These are phyloP conservation scores for Zymoseptoria tritici DNA, from an alignment of 2,329 filamentous ascomycete species.

Conservation along the genomic window DNA sequence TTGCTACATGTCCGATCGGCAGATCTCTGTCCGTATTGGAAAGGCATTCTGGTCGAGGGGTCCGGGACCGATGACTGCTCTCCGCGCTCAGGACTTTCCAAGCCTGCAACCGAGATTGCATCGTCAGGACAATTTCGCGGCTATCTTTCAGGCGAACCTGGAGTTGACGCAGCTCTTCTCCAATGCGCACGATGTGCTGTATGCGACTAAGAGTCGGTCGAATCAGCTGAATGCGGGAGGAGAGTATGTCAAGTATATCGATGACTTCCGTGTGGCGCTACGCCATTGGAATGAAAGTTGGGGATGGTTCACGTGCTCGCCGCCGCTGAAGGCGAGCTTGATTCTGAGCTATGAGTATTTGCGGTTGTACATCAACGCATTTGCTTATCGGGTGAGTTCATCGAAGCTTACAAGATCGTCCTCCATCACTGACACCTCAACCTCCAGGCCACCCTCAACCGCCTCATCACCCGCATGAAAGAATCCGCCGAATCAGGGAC, in stretches of 20 bases:
- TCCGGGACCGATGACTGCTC: conserved; percentile 28
- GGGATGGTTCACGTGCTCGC: conserved; percentile 34
- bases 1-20: conserved; percentile 29
- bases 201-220: conserved; percentile 27
- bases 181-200: conserved; percentile 30
- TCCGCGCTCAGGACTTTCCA: conserved; percentile 27
- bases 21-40: conserved; percentile 28
- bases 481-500: conserved; percentile 21
- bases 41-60: conserved; percentile 31
- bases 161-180: conserved; percentile 30
- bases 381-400: conserved; percentile 51
- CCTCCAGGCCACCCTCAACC: conserved; percentile 24
- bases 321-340: conserved; percentile 52
- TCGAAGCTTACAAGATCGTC: no score
- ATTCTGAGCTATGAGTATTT: conserved; percentile 59
- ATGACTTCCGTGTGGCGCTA: conserved; percentile 28
- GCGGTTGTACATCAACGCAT: conserved; percentile 59
- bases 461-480: conserved; percentile 21
- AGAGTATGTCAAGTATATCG: conserved; percentile 31
- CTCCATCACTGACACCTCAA: conserved; percentile 6
- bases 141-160: conserved; percentile 29
- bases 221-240: conserved; percentile 29
- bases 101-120: conserved; percentile 21
- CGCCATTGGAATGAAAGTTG: conserved; percentile 28
- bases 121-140: conserved; percentile 26